Evolutionary conservation across 306 rosid species (phyloP), one percentile per base, ranked within the genome.

Genomic region (Dalbergia oliveri): DNA sequence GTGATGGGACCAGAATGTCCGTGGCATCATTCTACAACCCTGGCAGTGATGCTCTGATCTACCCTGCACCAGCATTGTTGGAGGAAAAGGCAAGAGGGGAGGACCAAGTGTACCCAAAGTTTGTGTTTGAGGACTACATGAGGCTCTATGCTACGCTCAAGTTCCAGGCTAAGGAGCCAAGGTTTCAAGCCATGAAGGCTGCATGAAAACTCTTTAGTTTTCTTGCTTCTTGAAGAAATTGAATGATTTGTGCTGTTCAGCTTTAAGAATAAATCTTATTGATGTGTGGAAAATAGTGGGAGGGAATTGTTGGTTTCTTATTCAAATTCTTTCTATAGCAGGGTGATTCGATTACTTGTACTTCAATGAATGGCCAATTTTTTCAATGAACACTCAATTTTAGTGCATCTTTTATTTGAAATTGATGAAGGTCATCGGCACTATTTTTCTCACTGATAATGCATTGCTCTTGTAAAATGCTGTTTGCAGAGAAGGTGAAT

Each of bases 21-120:
- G 34, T 92, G 43, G 97, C 97, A 26, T 90, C 97, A 51, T 90
- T 90, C 84, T 92, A 87, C 88, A 92, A 92, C 69, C 97, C 94
- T 2, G 90, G 86, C 0, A 80, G 88, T 75, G 92, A 92, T 41
- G 92, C 97, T 3, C 81, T 92, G 9, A 90, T 92, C 80, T 86
- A 71, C 78, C 97, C 97, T n/a, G 93, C 92, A 34, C 88, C 92
- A 39, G 3, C 69, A 39, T 75, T 92, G 39, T 78, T 92, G 77
- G 92, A 84, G 86, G 83, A 45, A 39, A 83, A 87, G 31, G 85
- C 78, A 49, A 74, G 73, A 31, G 86, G 86, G 50, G 79, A 70
- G 75, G 82, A 83, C n/a, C 76, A 81, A 41, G 79, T 78, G 0
- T 91, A 91, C 69, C 97, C 97, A 4, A 91, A 88, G 65, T 91